phyloP scores from a whole-genome alignment of 2,329 filamentous ascomycete genomes.

The Phoma sp. region DNA sequence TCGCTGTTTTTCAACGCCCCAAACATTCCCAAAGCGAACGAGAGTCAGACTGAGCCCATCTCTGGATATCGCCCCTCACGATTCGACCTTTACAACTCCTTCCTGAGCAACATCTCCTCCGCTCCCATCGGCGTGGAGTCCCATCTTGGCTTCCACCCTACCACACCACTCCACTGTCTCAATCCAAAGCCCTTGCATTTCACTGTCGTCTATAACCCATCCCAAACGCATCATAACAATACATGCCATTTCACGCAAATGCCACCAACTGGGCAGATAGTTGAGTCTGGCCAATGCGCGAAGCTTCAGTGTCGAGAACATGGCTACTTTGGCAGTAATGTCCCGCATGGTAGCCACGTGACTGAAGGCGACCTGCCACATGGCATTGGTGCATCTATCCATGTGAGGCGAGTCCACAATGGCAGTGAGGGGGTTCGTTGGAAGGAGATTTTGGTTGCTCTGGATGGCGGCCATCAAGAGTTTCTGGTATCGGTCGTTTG shows the following conservation, averaged over 20 bases:
- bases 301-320: slow-evolving; percentile 19
- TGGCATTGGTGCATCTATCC: slow-evolving; percentile 16
- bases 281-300: slow-evolving; percentile 26
- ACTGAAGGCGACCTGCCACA: slow-evolving; percentile 23
- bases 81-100: neutral
- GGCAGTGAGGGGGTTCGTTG: neutral
- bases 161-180: slow-evolving; percentile 1
- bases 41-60: neutral
- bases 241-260: slow-evolving; percentile 16
- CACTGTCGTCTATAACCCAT: slow-evolving; percentile 16
- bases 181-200: slow-evolving; percentile 15
- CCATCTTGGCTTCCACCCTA: neutral
- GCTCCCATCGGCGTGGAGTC: neutral
- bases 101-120: neutral
- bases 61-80: neutral
- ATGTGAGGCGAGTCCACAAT: neutral
- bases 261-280: slow-evolving; percentile 34
- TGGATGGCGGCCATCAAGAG: neutral
- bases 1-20: neutral
- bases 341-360: slow-evolving; percentile 3
- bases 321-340: slow-evolving; percentile 11
- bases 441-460: neutral
- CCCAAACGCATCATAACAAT: neutral
- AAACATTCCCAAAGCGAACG: too few relatives aligned
- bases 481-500: neutral